Conservation (phyloP, 371 early-diverging fungal genomes). For the Smittium mucronatum region DNA sequence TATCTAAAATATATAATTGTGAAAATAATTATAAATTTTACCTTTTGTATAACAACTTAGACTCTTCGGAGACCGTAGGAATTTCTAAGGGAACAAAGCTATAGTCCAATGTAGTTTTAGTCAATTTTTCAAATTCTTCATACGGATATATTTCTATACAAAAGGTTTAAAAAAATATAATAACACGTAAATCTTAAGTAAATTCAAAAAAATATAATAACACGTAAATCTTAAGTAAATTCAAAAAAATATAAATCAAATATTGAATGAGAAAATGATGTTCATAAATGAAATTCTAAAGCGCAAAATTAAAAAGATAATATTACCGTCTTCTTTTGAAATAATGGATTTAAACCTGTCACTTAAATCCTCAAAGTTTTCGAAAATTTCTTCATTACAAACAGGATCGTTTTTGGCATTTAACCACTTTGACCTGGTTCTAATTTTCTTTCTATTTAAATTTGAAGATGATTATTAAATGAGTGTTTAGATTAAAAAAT, state of each 20-base stretch:
- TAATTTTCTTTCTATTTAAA: background rate
- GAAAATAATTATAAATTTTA: background rate
- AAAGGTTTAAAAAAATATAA: background rate
- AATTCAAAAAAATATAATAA: background rate
- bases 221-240: background rate
- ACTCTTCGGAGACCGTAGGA: background rate
- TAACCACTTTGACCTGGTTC: background rate
- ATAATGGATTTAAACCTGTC: background rate
- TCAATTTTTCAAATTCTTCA: background rate
- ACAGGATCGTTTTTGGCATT: background rate
- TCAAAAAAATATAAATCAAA: background rate
- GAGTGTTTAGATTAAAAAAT: too few relatives aligned
- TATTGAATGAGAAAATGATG: too few relatives aligned
- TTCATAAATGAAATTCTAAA: too few relatives aligned
- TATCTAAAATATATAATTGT: too few relatives aligned
- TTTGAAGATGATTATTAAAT: too few relatives aligned
- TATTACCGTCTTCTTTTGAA: background rate
- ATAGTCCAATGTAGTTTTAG: background rate
- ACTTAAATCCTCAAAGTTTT: too few relatives aligned
- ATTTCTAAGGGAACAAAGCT: background rate
- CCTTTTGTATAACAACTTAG: background rate
- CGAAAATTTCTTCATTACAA: too few relatives aligned
- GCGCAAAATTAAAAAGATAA: too few relatives aligned
- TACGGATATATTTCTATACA: background rate
- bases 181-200: background rate